phyloP scores from a whole-genome alignment of 1,139 yeast genomes.

The Suhomyces bolitotheri region DNA sequence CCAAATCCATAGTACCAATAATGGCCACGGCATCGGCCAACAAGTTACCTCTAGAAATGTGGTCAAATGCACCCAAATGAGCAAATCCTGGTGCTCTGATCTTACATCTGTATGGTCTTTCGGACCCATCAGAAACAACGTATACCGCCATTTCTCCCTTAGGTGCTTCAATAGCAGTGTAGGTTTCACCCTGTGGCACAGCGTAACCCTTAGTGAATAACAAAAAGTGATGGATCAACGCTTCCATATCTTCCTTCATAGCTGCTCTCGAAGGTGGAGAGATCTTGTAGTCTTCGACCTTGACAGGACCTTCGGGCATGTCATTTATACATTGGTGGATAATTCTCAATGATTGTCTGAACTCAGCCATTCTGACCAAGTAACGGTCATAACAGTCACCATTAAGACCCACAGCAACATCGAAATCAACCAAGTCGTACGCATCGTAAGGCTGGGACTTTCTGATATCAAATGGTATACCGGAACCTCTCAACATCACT shows the following conservation, averaged over 20 bases:
- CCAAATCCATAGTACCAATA: conserved; percentile 94
- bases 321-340: conserved; percentile 88
- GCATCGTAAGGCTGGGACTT: conserved; percentile 91
- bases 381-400: conserved; percentile 94
- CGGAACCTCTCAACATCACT: conserved; percentile 89
- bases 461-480: conserved; percentile 84
- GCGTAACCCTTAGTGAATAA: conserved; percentile 85
- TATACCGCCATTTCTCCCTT: conserved; percentile 95
- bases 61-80: conserved; percentile 85
- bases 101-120: conserved; percentile 90
- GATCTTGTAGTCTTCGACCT: conserved; percentile 87
- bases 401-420: conserved; percentile 79
- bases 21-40: conserved; percentile 93
- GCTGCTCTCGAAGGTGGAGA: conserved; percentile 77
- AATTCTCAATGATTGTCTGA: conserved; percentile 86
- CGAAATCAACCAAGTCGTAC: conserved; percentile 82
- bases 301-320: conserved; percentile 91
- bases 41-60: conserved; percentile 81
- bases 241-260: conserved; percentile 95
- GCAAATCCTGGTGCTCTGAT: conserved; percentile 94
- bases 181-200: conserved; percentile 90
- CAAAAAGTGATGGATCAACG: conserved; percentile 85
- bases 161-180: conserved; percentile 91
- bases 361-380: conserved; percentile 85
- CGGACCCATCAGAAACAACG: conserved; percentile 85